Conservation (phyloP, 192 early-diverging fungal species). For the Mortierella claussenii region DNA sequence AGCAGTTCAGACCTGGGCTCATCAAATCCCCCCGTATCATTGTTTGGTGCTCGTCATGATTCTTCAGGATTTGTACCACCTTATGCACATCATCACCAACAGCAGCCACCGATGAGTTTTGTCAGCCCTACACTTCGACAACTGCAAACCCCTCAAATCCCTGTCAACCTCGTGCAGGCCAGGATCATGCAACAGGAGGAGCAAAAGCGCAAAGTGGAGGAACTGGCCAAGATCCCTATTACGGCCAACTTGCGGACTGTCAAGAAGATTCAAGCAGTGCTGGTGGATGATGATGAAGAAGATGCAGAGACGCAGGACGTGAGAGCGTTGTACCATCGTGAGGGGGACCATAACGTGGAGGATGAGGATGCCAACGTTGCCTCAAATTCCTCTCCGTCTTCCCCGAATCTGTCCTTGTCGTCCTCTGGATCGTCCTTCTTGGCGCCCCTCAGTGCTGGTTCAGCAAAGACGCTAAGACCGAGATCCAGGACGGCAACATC, state of each 20-base stretch:
- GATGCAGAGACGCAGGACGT: constrained; percentile 1
- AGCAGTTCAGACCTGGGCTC: too few relatives aligned
- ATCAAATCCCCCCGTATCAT: constrained; percentile 2
- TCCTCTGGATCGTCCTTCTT: background rate
- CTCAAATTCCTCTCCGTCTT: background rate
- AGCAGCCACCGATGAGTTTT: constrained; percentile 19
- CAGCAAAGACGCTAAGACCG: background rate
- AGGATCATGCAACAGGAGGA: constrained; percentile 47
- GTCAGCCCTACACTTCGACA: constrained; percentile 43
- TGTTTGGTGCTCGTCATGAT: background rate
- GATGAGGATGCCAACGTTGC: too few relatives aligned
- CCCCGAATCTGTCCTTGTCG: too few relatives aligned
- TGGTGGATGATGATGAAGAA: constrained; percentile 41
- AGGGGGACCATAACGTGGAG: background rate
- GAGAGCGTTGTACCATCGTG: too few relatives aligned
- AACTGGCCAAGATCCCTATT: constrained; percentile 50
- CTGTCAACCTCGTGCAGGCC: constrained; percentile 43
- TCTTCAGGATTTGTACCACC: constrained; percentile 10
- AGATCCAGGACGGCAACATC: constrained; percentile 30
- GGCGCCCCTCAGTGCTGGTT: background rate
- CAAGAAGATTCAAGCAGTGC: constrained; percentile 48
- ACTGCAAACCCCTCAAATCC: constrained; percentile 45
- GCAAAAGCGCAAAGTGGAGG: constrained; percentile 24
- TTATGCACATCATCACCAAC: constrained; percentile 11
- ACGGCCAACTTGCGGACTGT: constrained; percentile 43